Base-by-base conservation (phyloP, 176 grass and related monocot genomes). In the Oryza longistaminata region DNA sequence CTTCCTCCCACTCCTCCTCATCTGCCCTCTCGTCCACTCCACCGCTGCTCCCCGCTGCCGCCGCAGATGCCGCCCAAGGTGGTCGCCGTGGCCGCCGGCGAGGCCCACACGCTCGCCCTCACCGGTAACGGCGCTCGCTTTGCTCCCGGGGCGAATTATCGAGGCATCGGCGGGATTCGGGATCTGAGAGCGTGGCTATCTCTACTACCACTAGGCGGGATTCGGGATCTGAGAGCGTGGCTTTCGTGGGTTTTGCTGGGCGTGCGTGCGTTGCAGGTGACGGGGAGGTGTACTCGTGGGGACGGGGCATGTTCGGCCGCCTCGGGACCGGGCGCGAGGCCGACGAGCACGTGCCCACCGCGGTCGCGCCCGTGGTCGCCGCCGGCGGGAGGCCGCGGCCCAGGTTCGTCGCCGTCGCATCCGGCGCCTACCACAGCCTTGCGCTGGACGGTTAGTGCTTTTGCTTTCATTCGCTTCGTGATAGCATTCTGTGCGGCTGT, bases 71-170 rank as follows among this genome's bases (percentile, higher is more conserved):
- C 96, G 91, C 87, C 64, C 70, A 98, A 95, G 72, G 96, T 95
- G 74, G 52, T 80, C 70, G 82, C 93, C 26, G 82, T 95, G 60
- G 91, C 93, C 80, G 93, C 91, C 66, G 96, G 96, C 65, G 96
- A 98, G 94, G 93, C 88, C 86, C 93, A 98, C 75, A 98, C 96
- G n/a, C 93, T 98, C 76, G 93, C 89, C 9, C 91, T 98, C 89
- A 75, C 89, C 55, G 86, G 96, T 98, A 80, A 85, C 78, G 17
- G 27, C 8, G 9, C 25, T 15, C 22, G 6, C 67, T 34, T 34
- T 58, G 5, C 62, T 72, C 79, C 49, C 35, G 35, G 49, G 10
- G 27, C 43, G 45, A 78, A 64, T 31, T 34, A 39, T 62, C 16
- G 5, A 17, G 34, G 9, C 10, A 25, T 24, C 35, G 22, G 33